Percentiles rank a stretch among this genome's conserved stretches.
These are phyloP conservation scores for Chaetomiaceae sp. DNA, from an alignment of 2,329 filamentous ascomycete species.

Conservation along the genomic window DNA sequence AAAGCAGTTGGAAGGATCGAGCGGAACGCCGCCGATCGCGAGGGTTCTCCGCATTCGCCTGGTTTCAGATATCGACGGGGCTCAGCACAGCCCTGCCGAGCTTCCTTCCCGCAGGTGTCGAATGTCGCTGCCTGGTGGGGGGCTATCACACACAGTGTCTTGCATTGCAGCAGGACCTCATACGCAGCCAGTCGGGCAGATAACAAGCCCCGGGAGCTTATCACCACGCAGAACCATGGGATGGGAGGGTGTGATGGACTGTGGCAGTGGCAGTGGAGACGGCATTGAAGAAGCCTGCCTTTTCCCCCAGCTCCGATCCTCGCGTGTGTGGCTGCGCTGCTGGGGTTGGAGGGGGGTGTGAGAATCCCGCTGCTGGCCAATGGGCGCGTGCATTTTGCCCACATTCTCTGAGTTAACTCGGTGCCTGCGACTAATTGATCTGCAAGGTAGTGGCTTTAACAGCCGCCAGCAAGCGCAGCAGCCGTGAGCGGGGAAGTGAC, in stretches of 20 bases:
- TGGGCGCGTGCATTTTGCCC: conserved; percentile 3
- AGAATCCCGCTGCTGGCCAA: neutral
- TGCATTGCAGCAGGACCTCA: too few species aligned
- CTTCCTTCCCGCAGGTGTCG: too few species aligned
- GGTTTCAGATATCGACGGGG: conserved; percentile 7
- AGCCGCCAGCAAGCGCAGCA: conserved; percentile 13
- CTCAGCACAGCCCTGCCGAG: neutral
- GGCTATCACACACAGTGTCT: neutral
- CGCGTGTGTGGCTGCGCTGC: conserved; percentile 7
- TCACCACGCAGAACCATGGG: too few species aligned
- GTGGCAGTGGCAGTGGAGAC: neutral
- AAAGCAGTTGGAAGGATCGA: too few species aligned
- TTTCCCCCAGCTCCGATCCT: conserved; percentile 6
- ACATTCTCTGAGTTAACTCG: conserved; percentile 6
- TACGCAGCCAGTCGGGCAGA: too few species aligned
- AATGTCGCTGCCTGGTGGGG: conserved; percentile 12
- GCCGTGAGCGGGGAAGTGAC: neutral
- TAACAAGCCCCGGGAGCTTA: too few species aligned
- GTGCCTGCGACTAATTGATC: conserved; percentile 13
- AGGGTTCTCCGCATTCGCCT: neutral
- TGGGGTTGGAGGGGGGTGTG: too few species aligned
- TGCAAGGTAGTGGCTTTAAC: conserved; percentile 2
- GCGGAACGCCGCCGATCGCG: neutral
- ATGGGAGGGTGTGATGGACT: too few species aligned
- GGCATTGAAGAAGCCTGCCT: neutral